Evolutionary conservation across 805 yeast species (phyloP).

Genomic region (Sugiyamaella valdiviana): DNA sequence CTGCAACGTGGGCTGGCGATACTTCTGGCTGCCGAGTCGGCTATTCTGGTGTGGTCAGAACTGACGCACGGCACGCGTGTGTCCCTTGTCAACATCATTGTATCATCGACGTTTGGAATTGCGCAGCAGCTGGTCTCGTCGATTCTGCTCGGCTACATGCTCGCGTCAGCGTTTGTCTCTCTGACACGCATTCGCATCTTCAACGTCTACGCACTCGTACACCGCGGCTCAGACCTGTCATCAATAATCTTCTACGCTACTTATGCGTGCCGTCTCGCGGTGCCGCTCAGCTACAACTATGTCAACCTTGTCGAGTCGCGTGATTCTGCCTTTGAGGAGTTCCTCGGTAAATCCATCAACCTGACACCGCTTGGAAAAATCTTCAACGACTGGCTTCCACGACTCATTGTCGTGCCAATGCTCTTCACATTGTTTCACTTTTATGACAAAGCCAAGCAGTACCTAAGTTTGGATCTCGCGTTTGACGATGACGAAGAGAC

Average conservation of each 20-base stretch:
- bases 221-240: slow-evolving; percentile 65
- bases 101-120: slow-evolving; percentile 36
- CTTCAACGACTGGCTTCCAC: slow-evolving; percentile 69
- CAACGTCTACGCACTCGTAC: slow-evolving; percentile 70
- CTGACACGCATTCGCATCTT: slow-evolving; percentile 63
- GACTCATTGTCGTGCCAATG: slow-evolving; percentile 67
- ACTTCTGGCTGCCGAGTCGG: slow-evolving; percentile 40
- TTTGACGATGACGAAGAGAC: slow-evolving; percentile 33
- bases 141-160: slow-evolving; percentile 56
- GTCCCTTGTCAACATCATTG: slow-evolving; percentile 52
- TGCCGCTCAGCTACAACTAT: slow-evolving; percentile 76
- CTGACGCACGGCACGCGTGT: slow-evolving; percentile 60
- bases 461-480: slow-evolving; percentile 35
- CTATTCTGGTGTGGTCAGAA: slow-evolving; percentile 65
- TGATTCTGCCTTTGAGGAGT: slow-evolving; percentile 55
- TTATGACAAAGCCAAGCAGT: slow-evolving; percentile 53
- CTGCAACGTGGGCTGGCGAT: slow-evolving; percentile 41
- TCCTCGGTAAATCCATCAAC: slow-evolving; percentile 70
- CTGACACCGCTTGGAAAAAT: slow-evolving; percentile 66
- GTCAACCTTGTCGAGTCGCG: slow-evolving; percentile 55
- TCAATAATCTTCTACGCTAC: slow-evolving; percentile 72
- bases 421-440: slow-evolving; percentile 55
- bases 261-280: slow-evolving; percentile 73
- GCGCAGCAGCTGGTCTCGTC: slow-evolving; percentile 38
- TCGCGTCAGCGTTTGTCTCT: slow-evolving; percentile 57